phyloP scores from a whole-genome alignment of 2,329 filamentous ascomycete genomes.

The Epichloe elymi region DNA sequence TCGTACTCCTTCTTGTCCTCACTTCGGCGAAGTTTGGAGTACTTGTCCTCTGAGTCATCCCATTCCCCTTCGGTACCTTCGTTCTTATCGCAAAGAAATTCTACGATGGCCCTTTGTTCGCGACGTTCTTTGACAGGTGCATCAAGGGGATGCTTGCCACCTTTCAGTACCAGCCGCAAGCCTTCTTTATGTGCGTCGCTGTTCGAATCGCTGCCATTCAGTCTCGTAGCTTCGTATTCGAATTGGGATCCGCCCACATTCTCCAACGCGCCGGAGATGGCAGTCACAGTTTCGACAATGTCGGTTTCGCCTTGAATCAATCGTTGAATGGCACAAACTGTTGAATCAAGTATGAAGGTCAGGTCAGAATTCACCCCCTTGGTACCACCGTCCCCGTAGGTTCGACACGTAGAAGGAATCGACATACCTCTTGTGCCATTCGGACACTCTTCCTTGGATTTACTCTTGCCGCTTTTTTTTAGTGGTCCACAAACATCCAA shows the following conservation, averaged over 20 bases:
- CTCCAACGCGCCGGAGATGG: slow-evolving; percentile 61
- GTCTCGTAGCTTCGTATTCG: slow-evolving; percentile 50
- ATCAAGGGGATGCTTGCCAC: slow-evolving; percentile 40
- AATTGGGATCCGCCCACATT: slow-evolving; percentile 44
- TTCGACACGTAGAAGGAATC: background rate
- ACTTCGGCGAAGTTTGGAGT: slow-evolving; percentile 1
- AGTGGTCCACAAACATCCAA: slow-evolving; percentile 63
- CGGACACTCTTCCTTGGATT: slow-evolving; percentile 49
- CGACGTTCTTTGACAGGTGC: slow-evolving; percentile 35
- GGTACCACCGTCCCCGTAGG: background rate
- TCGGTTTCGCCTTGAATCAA: slow-evolving; percentile 36
- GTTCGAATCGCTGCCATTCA: slow-evolving; percentile 52
- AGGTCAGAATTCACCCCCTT: background rate
- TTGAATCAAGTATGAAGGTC: background rate
- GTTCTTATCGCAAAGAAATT: slow-evolving; percentile 68
- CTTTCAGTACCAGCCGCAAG: slow-evolving; percentile 52
- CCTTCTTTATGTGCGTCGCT: slow-evolving; percentile 58
- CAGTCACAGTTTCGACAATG: slow-evolving; percentile 43
- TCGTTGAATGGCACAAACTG: slow-evolving; percentile 65
- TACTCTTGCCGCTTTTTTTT: slow-evolving; percentile 41
- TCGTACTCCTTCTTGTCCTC: slow-evolving; percentile 13
- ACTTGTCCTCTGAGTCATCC: slow-evolving; percentile 32
- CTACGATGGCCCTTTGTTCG: slow-evolving; percentile 64
- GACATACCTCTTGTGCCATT: slow-evolving; percentile 52
- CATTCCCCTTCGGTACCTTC: slow-evolving; percentile 63